Percentiles rank a stretch among this genome's conserved stretches.
Conservation (phyloP, 176 grass and related monocot genomes). For the Raddia distichophylla region DNA sequence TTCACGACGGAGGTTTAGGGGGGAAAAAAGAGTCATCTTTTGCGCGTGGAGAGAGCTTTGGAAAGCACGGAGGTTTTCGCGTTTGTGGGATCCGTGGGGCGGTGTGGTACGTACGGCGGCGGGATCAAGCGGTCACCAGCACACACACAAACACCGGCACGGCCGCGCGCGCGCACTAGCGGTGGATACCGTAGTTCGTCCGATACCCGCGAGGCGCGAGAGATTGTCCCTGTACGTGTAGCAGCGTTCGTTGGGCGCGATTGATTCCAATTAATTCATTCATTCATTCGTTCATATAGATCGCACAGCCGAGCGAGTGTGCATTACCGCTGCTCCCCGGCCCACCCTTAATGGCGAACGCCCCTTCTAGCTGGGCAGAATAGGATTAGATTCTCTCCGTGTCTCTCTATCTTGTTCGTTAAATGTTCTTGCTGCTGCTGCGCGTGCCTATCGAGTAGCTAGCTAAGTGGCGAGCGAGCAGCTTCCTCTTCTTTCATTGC, state of each 20-base stretch:
- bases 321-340: not conserved
- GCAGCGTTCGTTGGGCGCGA: not conserved
- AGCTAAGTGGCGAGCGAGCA: not conserved
- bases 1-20: too few relatives aligned
- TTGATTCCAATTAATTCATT: not conserved
- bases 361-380: not conserved
- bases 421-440: not conserved
- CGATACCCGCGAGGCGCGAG: not conserved
- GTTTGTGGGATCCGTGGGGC: not conserved
- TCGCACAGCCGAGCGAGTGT: not conserved
- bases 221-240: not conserved
- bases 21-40: too few relatives aligned
- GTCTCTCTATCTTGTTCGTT: not conserved
- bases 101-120: not conserved
- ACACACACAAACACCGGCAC: not conserved
- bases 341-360: not conserved
- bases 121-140: conserved; percentile 14
- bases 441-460: not conserved
- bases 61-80: not conserved
- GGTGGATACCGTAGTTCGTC: too few relatives aligned
- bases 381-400: conserved; percentile 13
- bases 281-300: not conserved
- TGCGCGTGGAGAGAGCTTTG: too few relatives aligned
- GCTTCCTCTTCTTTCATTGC: not conserved
- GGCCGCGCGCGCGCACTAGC: too few relatives aligned